Evolutionary conservation across 345 rosid species (phyloP), one percentile per base, ranked within the genome.

Genomic region (Odontarrhena argentea): DNA sequence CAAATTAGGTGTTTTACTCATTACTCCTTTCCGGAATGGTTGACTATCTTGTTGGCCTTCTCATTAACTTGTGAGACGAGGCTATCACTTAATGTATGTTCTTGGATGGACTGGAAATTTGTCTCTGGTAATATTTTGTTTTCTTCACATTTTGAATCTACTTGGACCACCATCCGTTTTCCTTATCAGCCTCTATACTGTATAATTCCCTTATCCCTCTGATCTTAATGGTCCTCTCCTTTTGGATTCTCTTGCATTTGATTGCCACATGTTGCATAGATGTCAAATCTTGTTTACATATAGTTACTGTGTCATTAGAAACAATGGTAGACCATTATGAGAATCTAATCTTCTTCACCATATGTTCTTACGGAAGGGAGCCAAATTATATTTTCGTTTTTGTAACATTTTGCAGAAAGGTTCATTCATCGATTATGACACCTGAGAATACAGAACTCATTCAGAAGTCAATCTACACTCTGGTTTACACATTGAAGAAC

Each of bases 361-460:
- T 36, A 12, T 7, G 5, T 46, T 58, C 37, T 41, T n/a, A 30
- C 12, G 0, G 22, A 9, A 14, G 13, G 34, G 15, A 24, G 57
- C n/a, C 37, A 53, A 49, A 8, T 2, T 1, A 4, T 3, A 12
- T 8, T 11, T 15, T 30, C 15, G 3, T 25, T 4, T 45, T 67
- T 28, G 34, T 50, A 14, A 40, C 45, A 22, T 25, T 18, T 18
- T 68, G 72, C 86, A 87, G 95, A 66, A 81, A 65, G 82, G 91
- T 82, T 74, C 85, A 84, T 73, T 81, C 96, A 12, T 83, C 96
- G 7, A 77, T 94, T 30, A 84, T 88, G 90, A 94, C 97, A 53
- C 91, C 99, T 0, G 96, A 94, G 85, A 94, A 88, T 70, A 86
- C 93, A 1, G 93, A 94, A 75, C 78, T 91, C 57, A 80, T 91